Evolutionary conservation across 2,329 filamentous ascomycete species (phyloP), one percentile per base, ranked within the genome.

Genomic region (Phyllosticta citribraziliensis): DNA sequence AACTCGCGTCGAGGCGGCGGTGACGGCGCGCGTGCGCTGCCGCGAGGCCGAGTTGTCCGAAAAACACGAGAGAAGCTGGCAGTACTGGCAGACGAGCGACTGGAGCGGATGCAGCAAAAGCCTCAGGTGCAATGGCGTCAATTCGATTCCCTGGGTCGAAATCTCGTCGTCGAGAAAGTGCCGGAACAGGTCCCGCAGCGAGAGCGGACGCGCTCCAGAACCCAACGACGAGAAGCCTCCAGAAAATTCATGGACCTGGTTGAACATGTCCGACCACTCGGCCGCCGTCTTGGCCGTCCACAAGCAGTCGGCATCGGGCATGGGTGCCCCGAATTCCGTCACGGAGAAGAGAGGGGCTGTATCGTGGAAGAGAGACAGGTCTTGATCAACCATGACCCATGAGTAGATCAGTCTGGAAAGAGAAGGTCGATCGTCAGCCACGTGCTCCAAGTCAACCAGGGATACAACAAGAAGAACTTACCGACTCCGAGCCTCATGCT

Each of bases 311-410:
- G 84, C 71, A 65, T 82, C 79, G 12, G 87, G 87, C 68, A 89
- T 81, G 3, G 86, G 84, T 52, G 84, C 82, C 22, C 80, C 79
- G 55, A 88, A 80, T 62, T 89, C 85, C 30, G 81, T 85, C 59
- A 88, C 81, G 14, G 84, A 82, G 61, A 89, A 81, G 33, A 88
- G 74, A 0, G 85, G 83, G 1, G 79, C 77, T 0, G 79, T 82
- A 67, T 88, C 85, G 65, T 87, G 80, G 73, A 88, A 88, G 9
- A 88, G 75, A 55, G 84, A 83, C 60, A 88, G 75, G 71, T 90
- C 87, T 67, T 89, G 86, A 68, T 90, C 87, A 24, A 88, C 80
- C 82, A 88, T 87, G 20, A 87, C 83, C 84, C 86, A 89, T 60
- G 86, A 88, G 73, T 89, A 88, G n/a, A 88, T 82, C 33, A 89